Percentiles rank a stretch among this genome's conserved stretches.
Evolutionary conservation across 164 flowering plant genomes (phyloP).

Genomic region (Magnolia sinica): DNA sequence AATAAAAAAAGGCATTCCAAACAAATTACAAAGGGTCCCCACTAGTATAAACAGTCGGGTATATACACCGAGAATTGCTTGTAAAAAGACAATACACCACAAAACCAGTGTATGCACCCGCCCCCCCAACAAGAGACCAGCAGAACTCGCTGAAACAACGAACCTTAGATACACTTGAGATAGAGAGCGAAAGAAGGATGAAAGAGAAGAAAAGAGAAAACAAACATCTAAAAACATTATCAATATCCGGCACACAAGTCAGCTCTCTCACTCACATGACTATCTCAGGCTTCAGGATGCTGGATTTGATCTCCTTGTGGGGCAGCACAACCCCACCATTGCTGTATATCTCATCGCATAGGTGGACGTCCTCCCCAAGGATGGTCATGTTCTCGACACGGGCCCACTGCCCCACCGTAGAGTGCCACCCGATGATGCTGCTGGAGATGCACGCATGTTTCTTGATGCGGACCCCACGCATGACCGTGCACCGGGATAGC

Average conservation of each 20-base stretch:
- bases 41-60: background rate
- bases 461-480: slow-evolving; percentile 90
- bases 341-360: slow-evolving; percentile 89
- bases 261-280: slow-evolving; percentile 58
- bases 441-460: slow-evolving; percentile 88
- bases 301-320: slow-evolving; percentile 93
- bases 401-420: slow-evolving; percentile 96
- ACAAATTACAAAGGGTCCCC: background rate
- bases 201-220: background rate
- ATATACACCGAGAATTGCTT: background rate
- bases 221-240: background rate
- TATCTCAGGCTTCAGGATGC: slow-evolving; percentile 94
- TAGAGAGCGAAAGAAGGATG: background rate
- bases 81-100: background rate
- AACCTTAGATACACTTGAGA: background rate
- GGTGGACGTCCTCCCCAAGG: slow-evolving; percentile 97
- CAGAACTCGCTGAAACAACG: background rate
- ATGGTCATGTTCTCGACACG: slow-evolving; percentile 98
- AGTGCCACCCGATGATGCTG: slow-evolving; percentile 98
- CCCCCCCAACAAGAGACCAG: too few relatives aligned
- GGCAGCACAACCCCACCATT: slow-evolving; percentile 96
- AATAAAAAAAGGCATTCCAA: background rate
- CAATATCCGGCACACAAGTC: background rate
- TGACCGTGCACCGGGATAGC: slow-evolving; percentile 90
- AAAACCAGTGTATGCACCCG: too few relatives aligned